Evolutionary conservation across 306 rosid species (phyloP), one percentile per base, ranked within the genome.

Genomic region (Purshia tridentata): DNA sequence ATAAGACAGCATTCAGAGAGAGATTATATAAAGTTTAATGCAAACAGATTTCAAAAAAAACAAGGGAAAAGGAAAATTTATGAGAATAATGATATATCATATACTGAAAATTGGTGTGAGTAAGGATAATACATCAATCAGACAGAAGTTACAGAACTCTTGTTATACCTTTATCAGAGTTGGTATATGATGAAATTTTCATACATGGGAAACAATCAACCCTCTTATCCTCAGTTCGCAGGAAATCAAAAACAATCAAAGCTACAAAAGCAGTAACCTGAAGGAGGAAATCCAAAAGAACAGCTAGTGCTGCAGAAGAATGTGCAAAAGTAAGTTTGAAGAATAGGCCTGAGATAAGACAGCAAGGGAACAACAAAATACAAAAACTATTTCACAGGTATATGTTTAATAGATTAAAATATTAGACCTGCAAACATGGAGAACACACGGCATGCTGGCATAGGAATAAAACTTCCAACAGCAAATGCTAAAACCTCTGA

Each of bases 391-490:
- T 56, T 64, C 72, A 53, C 51, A 71, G 13, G 54, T 52, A 53
- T 70, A 37, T 13, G 4, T 65, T 69, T 16, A 42, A 40, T 52
- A 49, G 61, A 66, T 35, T 37, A 76, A 74, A 22, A 44, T 49
- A 20, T 56, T 70, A 64, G 73, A 91, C 99, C 97, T 66, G 99
- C 99, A 89, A 94, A 94, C 99, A 94, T 94, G 84, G 99, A 91
- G 89, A 94, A 94, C 64, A 94, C 97, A 16, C 99, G 97, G 77
- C 96, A 89, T 23, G 99, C 99, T 67, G 99, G 97, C 97, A 90
- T 94, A 66, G 99, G 92, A 86, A 94, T 94, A 80, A 94, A 91
- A 87, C 96, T 91, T 72, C 96, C 97, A 83, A 90, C 96, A 8
- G 99, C 93, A 87, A 94, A 94, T 66, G 99, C 99, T 81, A 94